Conservation (phyloP, 352 stramenopile species). For the Globisporangium acanthophoron region DNA sequence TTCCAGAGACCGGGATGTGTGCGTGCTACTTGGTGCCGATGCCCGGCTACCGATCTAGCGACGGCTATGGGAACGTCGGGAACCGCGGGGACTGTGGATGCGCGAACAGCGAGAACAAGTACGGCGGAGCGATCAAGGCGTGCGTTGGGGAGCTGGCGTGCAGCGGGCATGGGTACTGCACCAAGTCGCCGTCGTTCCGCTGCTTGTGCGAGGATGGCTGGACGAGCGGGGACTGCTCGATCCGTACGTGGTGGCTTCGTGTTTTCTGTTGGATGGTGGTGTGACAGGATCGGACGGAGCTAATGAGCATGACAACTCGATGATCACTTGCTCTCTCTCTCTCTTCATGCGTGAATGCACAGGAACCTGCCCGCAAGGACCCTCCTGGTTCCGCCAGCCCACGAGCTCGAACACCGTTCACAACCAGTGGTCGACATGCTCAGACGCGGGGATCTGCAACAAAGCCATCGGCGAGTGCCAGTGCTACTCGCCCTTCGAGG, state of each 20-base stretch:
- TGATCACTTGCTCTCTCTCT: neutral
- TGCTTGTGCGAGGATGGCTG: constrained; percentile 64
- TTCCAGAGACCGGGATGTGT: constrained; percentile 39
- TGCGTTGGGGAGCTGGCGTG: constrained; percentile 68
- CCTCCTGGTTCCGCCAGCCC: constrained; percentile 54
- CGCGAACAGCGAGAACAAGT: constrained; percentile 74
- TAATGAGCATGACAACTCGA: neutral
- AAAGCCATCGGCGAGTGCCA: constrained; percentile 42
- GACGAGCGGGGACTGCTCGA: constrained; percentile 56
- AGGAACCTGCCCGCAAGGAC: constrained; percentile 58
- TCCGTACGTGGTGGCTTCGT: constrained; percentile 21
- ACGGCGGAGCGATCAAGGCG: constrained; percentile 47
- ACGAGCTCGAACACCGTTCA: constrained; percentile 43
- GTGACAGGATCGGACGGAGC: neutral
- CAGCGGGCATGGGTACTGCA: constrained; percentile 69
- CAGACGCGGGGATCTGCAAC: constrained; percentile 58
- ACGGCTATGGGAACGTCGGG: constrained; percentile 83
- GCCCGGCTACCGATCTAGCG: constrained; percentile 75
- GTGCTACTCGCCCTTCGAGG: constrained; percentile 56
- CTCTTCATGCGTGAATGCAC: neutral
- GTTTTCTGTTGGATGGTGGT: neutral
- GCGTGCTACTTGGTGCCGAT: constrained; percentile 57
- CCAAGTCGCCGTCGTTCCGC: constrained; percentile 39
- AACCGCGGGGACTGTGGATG: constrained; percentile 90
- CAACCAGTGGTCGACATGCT: constrained; percentile 47